Base-by-base conservation (phyloP, 169 alveolate species). In the Fabrea salina region DNA sequence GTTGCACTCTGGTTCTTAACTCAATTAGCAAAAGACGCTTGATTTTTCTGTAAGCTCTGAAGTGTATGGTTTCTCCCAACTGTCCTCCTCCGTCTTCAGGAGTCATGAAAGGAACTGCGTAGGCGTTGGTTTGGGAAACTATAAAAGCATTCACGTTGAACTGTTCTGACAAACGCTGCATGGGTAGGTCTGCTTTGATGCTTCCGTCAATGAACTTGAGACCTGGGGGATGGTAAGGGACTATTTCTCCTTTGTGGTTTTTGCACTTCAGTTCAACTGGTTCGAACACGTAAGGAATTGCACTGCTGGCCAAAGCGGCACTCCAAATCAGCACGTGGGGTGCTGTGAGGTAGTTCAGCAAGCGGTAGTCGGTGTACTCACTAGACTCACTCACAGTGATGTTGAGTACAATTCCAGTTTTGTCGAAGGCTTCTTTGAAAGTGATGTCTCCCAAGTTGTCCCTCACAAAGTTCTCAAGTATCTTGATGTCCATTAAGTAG, bases 111-210 rank as follows among this genome's bases (percentile, higher is more conserved):
- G 94, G 92, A 8, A 85, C 85, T 0, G 86, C 89, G 37, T 70
- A 84, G 22, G 94, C 92, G 49, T 86, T 86, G 7, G 85, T 83
- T 71, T 89, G 74, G 25, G 87, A 75, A 3, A 89, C 94, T 6
- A 89, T 86, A 43, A 85, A 89, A 1, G 91, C 70, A 67, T 89
- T 89, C 5, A 86, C 90, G 68, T 89, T 89, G 64, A 86, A 89
- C n/a, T 86, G 67, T 75, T 89, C 91, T 44, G 87, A 44, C 40
- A 89, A 50, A 50, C 89, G 80, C 53, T 86, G 79, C 90, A 89
- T 82, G 5, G 94, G 94, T n/a, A 85, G 70, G 59, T 85, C 94
- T 4, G 87, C 75, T 5, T 80, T 84, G 25, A 86, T 75, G 16
- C 86, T 54, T 0, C 94, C 94, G 74, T 89, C 92, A 43, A 85